Conservation (phyloP, 176 grass and related monocot genomes). For the Raddia guianensis region DNA sequence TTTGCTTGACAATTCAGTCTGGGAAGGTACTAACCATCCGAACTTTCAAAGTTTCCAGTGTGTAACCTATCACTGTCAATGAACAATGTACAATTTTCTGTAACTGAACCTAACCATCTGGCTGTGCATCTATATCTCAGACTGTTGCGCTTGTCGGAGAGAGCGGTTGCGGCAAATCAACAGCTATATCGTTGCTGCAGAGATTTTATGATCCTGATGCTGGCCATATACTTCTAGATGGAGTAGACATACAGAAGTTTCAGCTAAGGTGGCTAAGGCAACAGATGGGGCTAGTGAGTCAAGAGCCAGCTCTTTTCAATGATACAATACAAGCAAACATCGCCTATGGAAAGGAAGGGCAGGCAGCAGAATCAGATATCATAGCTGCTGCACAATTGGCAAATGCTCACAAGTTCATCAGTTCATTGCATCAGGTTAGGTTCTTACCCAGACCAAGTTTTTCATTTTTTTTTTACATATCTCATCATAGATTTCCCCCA, state of each 20-base stretch:
- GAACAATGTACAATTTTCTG: background rate
- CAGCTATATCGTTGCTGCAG: slow-evolving; percentile 59
- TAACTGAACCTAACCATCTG: slow-evolving; percentile 13
- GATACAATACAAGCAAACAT: slow-evolving; percentile 70
- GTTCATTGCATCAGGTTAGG: slow-evolving; percentile 59
- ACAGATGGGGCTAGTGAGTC: slow-evolving; percentile 76
- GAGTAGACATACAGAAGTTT: slow-evolving; percentile 59
- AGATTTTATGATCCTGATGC: slow-evolving; percentile 65
- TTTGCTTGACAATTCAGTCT: slow-evolving; percentile 66
- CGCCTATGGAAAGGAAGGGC: slow-evolving; percentile 68
- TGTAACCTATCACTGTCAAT: background rate
- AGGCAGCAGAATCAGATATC: slow-evolving; percentile 51
- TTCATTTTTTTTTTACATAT: background rate
- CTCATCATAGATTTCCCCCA: background rate
- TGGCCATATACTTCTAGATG: slow-evolving; percentile 64
- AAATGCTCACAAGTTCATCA: slow-evolving; percentile 73
- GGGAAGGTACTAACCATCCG: slow-evolving; percentile 58
- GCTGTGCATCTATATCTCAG: slow-evolving; percentile 28
- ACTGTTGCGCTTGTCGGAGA: slow-evolving; percentile 75
- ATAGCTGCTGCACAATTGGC: slow-evolving; percentile 46
- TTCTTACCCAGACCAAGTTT: background rate
- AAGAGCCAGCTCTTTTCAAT: slow-evolving; percentile 72
- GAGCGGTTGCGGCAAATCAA: slow-evolving; percentile 73
- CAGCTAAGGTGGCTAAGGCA: slow-evolving; percentile 74
- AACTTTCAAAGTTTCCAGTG: background rate